Conservation (phyloP, 805 yeast genomes). For the Candida arabinofermentans region DNA sequence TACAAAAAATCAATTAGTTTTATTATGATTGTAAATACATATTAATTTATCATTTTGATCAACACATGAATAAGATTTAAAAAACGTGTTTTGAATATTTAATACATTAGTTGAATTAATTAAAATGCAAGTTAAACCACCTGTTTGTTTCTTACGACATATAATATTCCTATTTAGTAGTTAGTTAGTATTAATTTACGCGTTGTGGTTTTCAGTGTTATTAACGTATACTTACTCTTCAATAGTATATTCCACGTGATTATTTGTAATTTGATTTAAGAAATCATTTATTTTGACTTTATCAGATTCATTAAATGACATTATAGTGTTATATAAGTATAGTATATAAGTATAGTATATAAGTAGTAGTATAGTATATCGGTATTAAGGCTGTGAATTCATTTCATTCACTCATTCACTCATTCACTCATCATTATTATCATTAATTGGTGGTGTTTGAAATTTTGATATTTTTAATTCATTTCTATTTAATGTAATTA, state of each 20-base stretch:
- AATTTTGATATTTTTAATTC: slow-evolving; percentile 20
- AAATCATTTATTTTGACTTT: neutral
- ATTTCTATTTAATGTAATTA: slow-evolving; percentile 18
- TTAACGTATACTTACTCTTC: slow-evolving; percentile 1
- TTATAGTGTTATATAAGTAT: too few species aligned
- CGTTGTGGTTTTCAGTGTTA: neutral
- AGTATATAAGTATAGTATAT: too few species aligned
- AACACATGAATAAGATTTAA: neutral
- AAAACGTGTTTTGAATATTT: neutral
- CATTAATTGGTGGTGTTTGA: slow-evolving; percentile 23
- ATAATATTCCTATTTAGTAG: slow-evolving; percentile 1
- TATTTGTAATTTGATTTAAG: neutral
- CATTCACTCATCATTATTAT: neutral
- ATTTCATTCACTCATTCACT: neutral
- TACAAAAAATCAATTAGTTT: neutral
- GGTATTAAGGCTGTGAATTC: neutral
- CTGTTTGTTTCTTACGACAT: neutral
- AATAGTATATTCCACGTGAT: neutral
- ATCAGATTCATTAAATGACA: neutral
- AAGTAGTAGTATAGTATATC: too few species aligned
- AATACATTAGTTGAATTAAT: neutral
- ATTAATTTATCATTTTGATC: neutral
- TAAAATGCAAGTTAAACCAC: slow-evolving; percentile 1
- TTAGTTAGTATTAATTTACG: neutral
- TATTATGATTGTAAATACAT: neutral